A percentile compares a stretch with the other conserved stretches of the same genome.
Evolutionary conservation across 1,139 yeast species (phyloP).

Genomic region (Yarrowia galli): DNA sequence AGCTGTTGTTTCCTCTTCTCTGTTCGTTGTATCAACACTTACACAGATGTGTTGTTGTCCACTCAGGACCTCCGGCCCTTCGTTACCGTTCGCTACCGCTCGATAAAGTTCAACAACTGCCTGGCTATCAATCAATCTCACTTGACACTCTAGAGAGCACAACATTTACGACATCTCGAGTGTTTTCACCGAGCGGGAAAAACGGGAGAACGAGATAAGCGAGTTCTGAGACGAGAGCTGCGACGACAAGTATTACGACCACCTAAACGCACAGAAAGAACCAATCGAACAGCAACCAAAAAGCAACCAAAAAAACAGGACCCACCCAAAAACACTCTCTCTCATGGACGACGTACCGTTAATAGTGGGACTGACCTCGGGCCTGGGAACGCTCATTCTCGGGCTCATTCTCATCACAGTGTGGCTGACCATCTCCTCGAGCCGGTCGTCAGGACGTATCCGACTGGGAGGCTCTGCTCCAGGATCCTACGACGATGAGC

Average conservation of each 20-base stretch:
- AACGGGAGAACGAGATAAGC: not conserved
- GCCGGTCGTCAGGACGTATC: slow-evolving; percentile 48
- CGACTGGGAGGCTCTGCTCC: slow-evolving; percentile 56
- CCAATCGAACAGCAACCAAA: not conserved
- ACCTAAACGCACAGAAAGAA: not conserved
- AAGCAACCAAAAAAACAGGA: not conserved
- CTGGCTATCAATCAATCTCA: slow-evolving; percentile 12
- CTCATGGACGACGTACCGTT: slow-evolving; percentile 47
- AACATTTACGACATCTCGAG: slow-evolving; percentile 30
- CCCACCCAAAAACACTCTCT: too few species aligned
- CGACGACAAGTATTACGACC: not conserved
- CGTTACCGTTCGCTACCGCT: not conserved
- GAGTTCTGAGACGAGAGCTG: not conserved
- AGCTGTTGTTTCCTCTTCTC: not conserved
- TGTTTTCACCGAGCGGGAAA: slow-evolving; percentile 32
- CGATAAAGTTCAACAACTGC: slow-evolving; percentile 10
- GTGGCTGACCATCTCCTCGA: slow-evolving; percentile 50
- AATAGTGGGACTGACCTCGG: slow-evolving; percentile 51
- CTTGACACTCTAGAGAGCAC: not conserved
- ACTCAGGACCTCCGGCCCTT: not conserved
- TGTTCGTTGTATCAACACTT: too few species aligned
- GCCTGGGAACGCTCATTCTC: slow-evolving; percentile 50
- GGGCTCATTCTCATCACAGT: slow-evolving; percentile 49
- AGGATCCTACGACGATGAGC: slow-evolving; percentile 69
- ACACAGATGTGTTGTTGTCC: not conserved